phyloP scores from a whole-genome alignment of 2,329 filamentous ascomycete genomes.

The Pseudocercospora cruenta region DNA sequence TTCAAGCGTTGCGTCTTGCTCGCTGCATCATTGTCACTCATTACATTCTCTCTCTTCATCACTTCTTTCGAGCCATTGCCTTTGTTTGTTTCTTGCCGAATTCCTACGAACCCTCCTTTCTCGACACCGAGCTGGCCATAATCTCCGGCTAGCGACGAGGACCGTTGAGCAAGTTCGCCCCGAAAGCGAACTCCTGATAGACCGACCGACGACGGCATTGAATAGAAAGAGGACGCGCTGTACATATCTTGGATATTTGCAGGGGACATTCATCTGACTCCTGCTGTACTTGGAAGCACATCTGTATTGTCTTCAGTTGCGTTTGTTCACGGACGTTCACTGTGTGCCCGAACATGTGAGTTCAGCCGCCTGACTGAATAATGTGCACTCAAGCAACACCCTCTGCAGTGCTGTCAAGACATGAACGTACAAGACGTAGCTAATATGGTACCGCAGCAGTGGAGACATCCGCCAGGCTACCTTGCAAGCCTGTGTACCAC shows the following conservation, averaged over 20 bases:
- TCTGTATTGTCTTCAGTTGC: constrained; percentile 18
- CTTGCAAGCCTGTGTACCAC: constrained; percentile 18
- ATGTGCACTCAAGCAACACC: not conserved
- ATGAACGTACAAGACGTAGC: constrained; percentile 2
- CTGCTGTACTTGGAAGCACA: constrained; percentile 13
- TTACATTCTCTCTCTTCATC: constrained; percentile 29
- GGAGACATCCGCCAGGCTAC: constrained; percentile 20
- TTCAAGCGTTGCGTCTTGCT: constrained; percentile 31
- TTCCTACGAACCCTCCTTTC: constrained; percentile 16
- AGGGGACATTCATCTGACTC: constrained; percentile 16
- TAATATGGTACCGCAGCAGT: constrained; percentile 18
- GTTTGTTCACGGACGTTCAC: constrained; percentile 13
- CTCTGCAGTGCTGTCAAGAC: not conserved
- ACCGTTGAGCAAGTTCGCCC: constrained; percentile 9
- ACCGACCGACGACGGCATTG: constrained; percentile 1
- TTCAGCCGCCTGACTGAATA: not conserved
- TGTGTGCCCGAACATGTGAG: constrained; percentile 21
- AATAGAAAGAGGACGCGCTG: constrained; percentile 25
- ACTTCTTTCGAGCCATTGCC: constrained; percentile 19
- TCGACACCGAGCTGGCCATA: constrained; percentile 19
- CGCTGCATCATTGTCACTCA: constrained; percentile 27
- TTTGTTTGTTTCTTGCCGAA: constrained; percentile 23
- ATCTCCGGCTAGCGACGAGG: constrained; percentile 15
- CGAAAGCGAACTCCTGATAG: constrained; percentile 12
- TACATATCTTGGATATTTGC: constrained; percentile 27